Percentiles rank a stretch among this genome's conserved stretches.
Evolutionary conservation across 192 early-diverging fungal genomes (phyloP).

Genomic region (Paraglomus occultum): DNA sequence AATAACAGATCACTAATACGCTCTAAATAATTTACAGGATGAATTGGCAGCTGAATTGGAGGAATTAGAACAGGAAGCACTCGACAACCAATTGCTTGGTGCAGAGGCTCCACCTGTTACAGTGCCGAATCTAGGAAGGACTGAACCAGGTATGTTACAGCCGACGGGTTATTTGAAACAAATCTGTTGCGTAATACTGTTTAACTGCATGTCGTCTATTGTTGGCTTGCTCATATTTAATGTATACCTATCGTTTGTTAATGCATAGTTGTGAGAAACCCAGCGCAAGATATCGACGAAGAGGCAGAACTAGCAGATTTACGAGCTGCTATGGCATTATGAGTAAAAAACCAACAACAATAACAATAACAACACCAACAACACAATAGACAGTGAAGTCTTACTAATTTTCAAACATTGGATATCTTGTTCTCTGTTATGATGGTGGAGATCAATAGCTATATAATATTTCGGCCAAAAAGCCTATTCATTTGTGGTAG

Average conservation of each 20-base stretch:
- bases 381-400: too few relatives aligned
- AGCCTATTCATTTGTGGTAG: too few relatives aligned
- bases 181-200: neutral
- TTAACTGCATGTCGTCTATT: neutral
- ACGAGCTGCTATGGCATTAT: conserved; percentile 10
- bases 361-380: too few relatives aligned
- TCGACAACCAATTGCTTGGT: conserved; percentile 81
- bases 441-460: too few relatives aligned
- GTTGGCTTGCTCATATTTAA: neutral
- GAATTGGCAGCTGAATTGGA: conserved; percentile 90
- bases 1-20: conserved; percentile 8
- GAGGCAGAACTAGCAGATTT: conserved; percentile 16
- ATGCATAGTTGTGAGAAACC: neutral
- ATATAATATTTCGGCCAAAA: too few relatives aligned
- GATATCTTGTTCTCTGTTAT: too few relatives aligned
- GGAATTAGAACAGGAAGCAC: conserved; percentile 88
- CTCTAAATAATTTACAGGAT: conserved; percentile 45
- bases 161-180: neutral
- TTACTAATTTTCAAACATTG: too few relatives aligned
- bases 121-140: conserved; percentile 55
- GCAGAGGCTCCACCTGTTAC: conserved; percentile 62
- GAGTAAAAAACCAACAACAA: too few relatives aligned
- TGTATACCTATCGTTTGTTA: too few relatives aligned
- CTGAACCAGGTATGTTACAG: conserved; percentile 59
- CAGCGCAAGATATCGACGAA: neutral